Evolutionary conservation across 2,329 filamentous ascomycete species (phyloP).

Genomic region (Coniochaeta prunicola): DNA sequence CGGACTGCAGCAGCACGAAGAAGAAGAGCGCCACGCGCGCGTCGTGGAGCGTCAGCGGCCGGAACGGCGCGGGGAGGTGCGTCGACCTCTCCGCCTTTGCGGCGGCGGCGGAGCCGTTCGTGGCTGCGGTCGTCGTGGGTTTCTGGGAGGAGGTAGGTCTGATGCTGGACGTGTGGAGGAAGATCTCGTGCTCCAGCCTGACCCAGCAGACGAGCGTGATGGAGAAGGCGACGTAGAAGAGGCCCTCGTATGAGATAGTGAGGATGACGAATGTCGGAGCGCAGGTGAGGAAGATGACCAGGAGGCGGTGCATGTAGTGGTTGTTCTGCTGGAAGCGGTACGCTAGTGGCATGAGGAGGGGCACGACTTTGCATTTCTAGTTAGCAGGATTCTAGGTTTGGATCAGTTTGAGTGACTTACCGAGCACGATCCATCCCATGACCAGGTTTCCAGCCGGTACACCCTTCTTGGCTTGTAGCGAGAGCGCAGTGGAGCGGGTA

Average conservation of each 20-base stretch:
- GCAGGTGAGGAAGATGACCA: slow-evolving; percentile 87
- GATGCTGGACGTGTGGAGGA: slow-evolving; percentile 31
- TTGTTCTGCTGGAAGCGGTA: slow-evolving; percentile 74
- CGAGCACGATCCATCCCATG: slow-evolving; percentile 73
- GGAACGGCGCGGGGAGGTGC: slow-evolving; percentile 29
- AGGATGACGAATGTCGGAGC: slow-evolving; percentile 92
- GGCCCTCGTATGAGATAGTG: slow-evolving; percentile 92
- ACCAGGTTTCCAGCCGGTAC: slow-evolving; percentile 83
- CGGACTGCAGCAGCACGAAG: slow-evolving; percentile 87
- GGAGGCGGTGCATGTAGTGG: slow-evolving; percentile 83
- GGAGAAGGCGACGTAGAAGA: slow-evolving; percentile 91
- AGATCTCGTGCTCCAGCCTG: slow-evolving; percentile 76
- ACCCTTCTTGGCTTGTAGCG: slow-evolving; percentile 76
- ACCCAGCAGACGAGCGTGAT: slow-evolving; percentile 82
- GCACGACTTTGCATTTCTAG: slow-evolving; percentile 48
- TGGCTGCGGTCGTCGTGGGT: not conserved
- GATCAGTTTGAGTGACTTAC: slow-evolving; percentile 38
- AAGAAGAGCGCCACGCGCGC: slow-evolving; percentile 88
- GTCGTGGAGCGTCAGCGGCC: slow-evolving; percentile 73
- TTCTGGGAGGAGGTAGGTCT: slow-evolving; percentile 11
- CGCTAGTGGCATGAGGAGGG: slow-evolving; percentile 72
- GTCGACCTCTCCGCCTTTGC: slow-evolving; percentile 6
- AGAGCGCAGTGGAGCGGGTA: slow-evolving; percentile 77
- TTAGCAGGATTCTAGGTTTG: not conserved
- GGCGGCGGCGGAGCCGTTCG: slow-evolving; percentile 15